Base-by-base conservation (phyloP, 2,329 filamentous ascomycete genomes). In the Microascus cirrosus region DNA sequence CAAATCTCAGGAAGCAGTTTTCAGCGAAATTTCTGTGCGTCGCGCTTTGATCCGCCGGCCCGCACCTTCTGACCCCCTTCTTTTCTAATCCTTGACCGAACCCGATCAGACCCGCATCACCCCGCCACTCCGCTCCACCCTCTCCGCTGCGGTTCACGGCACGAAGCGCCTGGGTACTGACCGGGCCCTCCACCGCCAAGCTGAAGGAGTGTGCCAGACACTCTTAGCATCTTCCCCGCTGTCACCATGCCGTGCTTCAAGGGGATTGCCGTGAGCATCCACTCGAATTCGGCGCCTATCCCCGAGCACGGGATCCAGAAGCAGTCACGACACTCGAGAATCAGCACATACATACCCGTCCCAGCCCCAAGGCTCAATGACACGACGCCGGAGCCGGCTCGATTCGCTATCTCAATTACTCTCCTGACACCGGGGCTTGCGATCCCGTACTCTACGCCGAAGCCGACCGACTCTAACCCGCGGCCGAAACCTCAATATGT, bases 371-470 rank as follows among this genome's bases (percentile, higher is more conserved):
- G 89, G 72, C 75, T 96, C 56, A 68, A 63, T 42, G 59, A 84
- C 61, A 81, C 82, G 59, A 90, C 91, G 74, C 86, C 91, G 55
- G 91, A 97, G 74, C 88, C 95, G 65, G 91, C 94, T 61, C 94
- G 92, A 65, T 99, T 99, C 73, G 94, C 94, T 65, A 96, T 99
- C 67, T 97, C 93, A 56, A 97, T 99, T 68, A 97, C 94, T 2
- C 83, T 99, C 54, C 81, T 97, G 64, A 96, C 91, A 0, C 87
- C 92, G 12, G 88, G 88, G 59, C 83, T 95, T 61, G 84, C 90
- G 63, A 91, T 97, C 51, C 93, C 93, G 1, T 97, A 97, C 74
- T 96, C 92, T 57, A 87, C 89, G 1, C 91, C 92, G 45, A 94
- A 94, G 71, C 71, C 90, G 1, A 89, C 86, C 39, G 71, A 84